Percentiles rank a stretch among this genome's conserved stretches.
These are phyloP conservation scores for Rasamsonia emersonii DNA, from an alignment of 2,329 filamentous ascomycete genomes.

Conservation along the genomic window DNA sequence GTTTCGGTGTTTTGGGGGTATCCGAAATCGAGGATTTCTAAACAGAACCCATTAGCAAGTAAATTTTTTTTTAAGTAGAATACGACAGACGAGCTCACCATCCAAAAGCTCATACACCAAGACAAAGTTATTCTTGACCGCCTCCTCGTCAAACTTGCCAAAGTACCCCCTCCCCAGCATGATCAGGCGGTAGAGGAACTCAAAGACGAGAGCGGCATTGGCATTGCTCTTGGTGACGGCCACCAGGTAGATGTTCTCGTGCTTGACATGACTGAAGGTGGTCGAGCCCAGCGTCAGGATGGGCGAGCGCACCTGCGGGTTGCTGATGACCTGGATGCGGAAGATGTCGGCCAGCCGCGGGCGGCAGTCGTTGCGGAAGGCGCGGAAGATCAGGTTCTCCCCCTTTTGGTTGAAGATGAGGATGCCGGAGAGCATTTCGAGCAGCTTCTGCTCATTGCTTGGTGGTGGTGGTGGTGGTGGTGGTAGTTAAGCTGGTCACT, in stretches of 20 bases:
- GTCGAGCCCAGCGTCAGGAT: conserved; percentile 96
- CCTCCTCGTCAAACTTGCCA: conserved; percentile 98
- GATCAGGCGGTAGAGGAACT: conserved; percentile 91
- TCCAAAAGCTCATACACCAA: conserved; percentile 95
- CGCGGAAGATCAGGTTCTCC: conserved; percentile 98
- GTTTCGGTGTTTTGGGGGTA: conserved; percentile 99
- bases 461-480: conserved; percentile 3
- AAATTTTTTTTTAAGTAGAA: conserved; percentile 1
- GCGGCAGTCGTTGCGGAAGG: conserved; percentile 96
- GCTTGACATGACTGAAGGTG: conserved; percentile 98
- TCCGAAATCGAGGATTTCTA: conserved; percentile 97
- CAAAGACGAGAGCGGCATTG: conserved; percentile 95
- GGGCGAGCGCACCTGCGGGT: conserved; percentile 91
- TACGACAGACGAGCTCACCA: conserved; percentile 43
- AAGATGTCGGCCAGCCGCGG: conserved; percentile 97
- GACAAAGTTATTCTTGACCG: conserved; percentile 99
- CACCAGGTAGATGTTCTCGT: conserved; percentile 97
- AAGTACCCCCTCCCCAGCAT: conserved; percentile 91
- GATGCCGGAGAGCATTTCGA: conserved; percentile 83
- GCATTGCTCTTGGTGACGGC: conserved; percentile 98
- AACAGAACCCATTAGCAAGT: conserved; percentile 4
- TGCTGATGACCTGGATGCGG: conserved; percentile 98
- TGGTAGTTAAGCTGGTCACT: conserved; percentile 3
- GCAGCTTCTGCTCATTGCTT: conserved; percentile 4
- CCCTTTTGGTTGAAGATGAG: conserved; percentile 99